Percentiles rank a stretch among this genome's conserved stretches.
Evolutionary conservation across 164 flowering plant species (phyloP).

Genomic region (Umbellularia californica): DNA sequence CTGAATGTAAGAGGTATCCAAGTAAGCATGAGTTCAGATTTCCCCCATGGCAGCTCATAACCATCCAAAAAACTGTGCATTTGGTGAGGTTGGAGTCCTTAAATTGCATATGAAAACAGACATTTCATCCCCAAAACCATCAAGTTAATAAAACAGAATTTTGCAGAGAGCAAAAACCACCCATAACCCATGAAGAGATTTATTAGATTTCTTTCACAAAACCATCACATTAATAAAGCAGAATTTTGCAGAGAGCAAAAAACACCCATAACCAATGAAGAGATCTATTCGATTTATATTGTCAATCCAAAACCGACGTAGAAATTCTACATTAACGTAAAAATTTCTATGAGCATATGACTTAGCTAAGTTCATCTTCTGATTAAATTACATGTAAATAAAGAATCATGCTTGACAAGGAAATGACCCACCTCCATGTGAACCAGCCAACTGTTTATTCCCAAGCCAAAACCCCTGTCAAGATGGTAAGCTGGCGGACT

Average conservation of each 20-base stretch:
- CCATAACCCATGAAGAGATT: background rate
- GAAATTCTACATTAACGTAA: no score
- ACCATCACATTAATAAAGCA: background rate
- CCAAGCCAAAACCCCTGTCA: slow-evolving; percentile 21
- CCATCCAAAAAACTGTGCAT: background rate
- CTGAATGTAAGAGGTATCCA: background rate
- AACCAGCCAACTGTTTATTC: slow-evolving; percentile 26
- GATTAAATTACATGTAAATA: background rate
- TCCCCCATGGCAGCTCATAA: background rate
- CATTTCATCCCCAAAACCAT: background rate
- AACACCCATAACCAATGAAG: background rate
- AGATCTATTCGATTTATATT: background rate
- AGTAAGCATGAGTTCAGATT: background rate
- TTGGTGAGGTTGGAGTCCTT: no score
- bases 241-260: background rate
- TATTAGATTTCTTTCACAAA: background rate
- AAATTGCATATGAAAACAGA: background rate
- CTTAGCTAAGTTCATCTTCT: background rate
- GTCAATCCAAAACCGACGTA: background rate
- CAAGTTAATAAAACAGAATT: background rate
- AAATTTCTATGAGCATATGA: background rate
- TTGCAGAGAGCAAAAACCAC: background rate
- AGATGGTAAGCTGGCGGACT: slow-evolving; percentile 32
- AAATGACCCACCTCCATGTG: slow-evolving; percentile 18
- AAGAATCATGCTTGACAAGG: background rate